Base-by-base conservation (phyloP, 345 rosid species). In the Citrus trifoliata region DNA sequence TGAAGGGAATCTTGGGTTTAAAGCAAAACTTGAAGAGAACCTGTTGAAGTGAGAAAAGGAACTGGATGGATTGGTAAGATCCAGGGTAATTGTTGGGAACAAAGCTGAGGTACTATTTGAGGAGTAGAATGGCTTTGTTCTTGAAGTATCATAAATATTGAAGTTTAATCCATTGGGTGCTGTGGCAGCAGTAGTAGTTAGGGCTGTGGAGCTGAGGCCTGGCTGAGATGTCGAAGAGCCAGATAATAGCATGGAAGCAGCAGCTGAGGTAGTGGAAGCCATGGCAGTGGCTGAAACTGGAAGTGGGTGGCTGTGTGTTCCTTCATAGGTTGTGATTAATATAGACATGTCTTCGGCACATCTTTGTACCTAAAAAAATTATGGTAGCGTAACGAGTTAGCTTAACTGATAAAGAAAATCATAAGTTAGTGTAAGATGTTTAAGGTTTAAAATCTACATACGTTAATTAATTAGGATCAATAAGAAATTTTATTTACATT, bases 261-360 rank as follows among this genome's bases (percentile, higher is more conserved):
- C 97, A 0, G 94, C 97, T 2, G 97, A 84, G 67, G 97, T 92
- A 55, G 97, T 92, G 76, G 97, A 89, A 24, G 97, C 97, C 95
- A 92, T 92, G 60, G 92, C 86, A 6, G 91, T 89, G 79, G 97
- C 97, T 73, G 93, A 88, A 25, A 85, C 83, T 22, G 95, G 91
- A 80, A 92, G 91, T 58, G 89, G 87, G 70, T 92, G 97, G 85
- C 74, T 90, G 82, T 92, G 97, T 58, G 85, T 88, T 77, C 97
- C 97, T 83, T 92, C 97, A 73, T 92, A 92, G 63, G 94, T 92
- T 58, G 94, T 92, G 80, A 92, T 89, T 74, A 92, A 81, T 76
- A 90, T 90, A 19, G 97, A 88, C 91, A 86, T 85, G 70, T 92
- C 97, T 1, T 89, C 93, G 14, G 82, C 87, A 84, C 90, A 90